phyloP scores from a whole-genome alignment of 1,284 basidiomycete genomes.

The Fomes fomentarius region DNA sequence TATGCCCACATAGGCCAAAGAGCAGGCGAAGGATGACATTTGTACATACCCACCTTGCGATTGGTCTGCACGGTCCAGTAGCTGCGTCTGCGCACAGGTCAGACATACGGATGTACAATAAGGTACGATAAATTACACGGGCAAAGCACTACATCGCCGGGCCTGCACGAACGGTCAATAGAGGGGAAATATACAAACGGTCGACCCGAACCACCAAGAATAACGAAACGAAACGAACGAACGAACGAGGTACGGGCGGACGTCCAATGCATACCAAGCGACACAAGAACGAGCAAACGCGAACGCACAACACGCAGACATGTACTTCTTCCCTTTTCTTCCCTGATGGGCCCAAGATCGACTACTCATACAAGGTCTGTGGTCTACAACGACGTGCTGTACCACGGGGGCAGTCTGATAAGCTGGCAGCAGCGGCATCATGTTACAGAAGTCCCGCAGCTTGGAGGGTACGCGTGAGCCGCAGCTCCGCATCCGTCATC shows the following conservation, averaged over 20 bases:
- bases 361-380: not conserved
- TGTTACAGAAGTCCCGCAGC: conserved; percentile 53
- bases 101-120: not conserved
- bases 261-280: not conserved
- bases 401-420: too few species aligned
- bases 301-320: not conserved
- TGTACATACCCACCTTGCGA: too few species aligned
- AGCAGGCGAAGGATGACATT: too few species aligned
- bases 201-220: not conserved
- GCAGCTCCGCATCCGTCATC: conserved; percentile 42
- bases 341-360: too few species aligned
- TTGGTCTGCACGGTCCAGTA: too few species aligned
- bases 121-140: conserved; percentile 10
- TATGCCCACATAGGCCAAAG: too few species aligned
- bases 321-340: not conserved
- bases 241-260: too few species aligned
- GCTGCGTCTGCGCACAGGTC: too few species aligned
- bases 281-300: too few species aligned
- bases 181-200: not conserved
- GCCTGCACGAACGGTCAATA: not conserved
- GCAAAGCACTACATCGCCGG: not conserved
- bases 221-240: not conserved
- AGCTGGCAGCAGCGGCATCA: too few species aligned
- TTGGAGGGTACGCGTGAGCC: conserved; percentile 53
- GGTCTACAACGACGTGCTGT: too few species aligned